Evolutionary conservation across 768 basidiomycete genomes (phyloP).

Genomic region (Phanerochaete sordida): DNA sequence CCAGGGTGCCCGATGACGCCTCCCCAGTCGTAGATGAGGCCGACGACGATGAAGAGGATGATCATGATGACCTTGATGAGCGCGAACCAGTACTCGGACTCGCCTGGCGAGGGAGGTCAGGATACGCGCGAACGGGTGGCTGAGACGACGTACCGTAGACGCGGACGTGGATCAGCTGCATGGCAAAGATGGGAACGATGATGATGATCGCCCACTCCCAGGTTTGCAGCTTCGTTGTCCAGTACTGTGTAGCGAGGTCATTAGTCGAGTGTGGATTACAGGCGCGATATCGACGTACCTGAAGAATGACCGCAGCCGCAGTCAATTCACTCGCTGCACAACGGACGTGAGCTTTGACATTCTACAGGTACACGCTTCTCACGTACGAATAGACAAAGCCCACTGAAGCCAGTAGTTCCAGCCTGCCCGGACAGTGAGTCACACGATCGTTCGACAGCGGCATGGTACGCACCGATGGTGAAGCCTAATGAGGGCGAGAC

Average conservation of each 20-base stretch:
- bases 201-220: constrained; percentile 59
- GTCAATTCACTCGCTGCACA: constrained; percentile 52
- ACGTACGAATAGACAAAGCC: constrained; percentile 38
- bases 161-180: constrained; percentile 54
- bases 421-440: constrained; percentile 22
- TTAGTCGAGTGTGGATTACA: background rate
- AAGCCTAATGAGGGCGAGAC: constrained; percentile 60
- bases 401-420: constrained; percentile 61
- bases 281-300: constrained; percentile 23
- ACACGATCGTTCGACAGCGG: background rate
- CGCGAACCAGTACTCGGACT: constrained; percentile 63
- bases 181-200: constrained; percentile 46
- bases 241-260: constrained; percentile 27
- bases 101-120: constrained; percentile 33
- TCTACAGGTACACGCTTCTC: constrained; percentile 5
- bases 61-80: constrained; percentile 63
- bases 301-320: constrained; percentile 51
- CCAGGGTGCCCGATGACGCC: constrained; percentile 56
- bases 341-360: constrained; percentile 8
- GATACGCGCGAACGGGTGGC: background rate
- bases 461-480: constrained; percentile 40
- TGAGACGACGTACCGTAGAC: constrained; percentile 42
- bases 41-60: constrained; percentile 57
- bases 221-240: constrained; percentile 43
- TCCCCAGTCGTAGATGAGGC: constrained; percentile 61